Percentiles rank a stretch among this genome's conserved stretches.
Conservation (phyloP, 768 basidiomycete species). For the Lentinula raphanica region DNA sequence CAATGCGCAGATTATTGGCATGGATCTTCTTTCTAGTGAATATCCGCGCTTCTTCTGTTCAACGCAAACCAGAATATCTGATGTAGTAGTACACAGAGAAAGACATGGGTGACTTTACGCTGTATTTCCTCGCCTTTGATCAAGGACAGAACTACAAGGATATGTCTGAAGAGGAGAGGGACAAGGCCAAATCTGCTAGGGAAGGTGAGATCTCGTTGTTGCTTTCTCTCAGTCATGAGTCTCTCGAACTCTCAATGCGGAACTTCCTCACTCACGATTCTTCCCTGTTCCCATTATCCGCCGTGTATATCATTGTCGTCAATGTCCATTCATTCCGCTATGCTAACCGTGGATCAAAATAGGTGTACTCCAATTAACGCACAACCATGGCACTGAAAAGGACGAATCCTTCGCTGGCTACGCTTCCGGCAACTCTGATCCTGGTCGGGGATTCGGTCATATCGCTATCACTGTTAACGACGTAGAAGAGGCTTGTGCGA, state of each 20-base stretch:
- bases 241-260: not conserved
- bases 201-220: conserved; percentile 49
- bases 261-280: not conserved
- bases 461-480: conserved; percentile 84
- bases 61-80: too few relatives aligned
- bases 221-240: not conserved
- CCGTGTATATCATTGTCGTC: too few relatives aligned
- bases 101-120: conserved; percentile 57
- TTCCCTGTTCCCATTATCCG: not conserved
- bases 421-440: conserved; percentile 79
- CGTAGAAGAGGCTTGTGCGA: conserved; percentile 74
- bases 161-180: conserved; percentile 49
- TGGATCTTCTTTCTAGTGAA: conserved; percentile 66
- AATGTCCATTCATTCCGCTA: too few relatives aligned
- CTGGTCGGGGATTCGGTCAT: conserved; percentile 79
- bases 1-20: conserved; percentile 51
- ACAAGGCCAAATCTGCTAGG: conserved; percentile 44
- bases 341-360: not conserved
- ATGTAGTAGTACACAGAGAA: too few relatives aligned
- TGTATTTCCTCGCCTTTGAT: conserved; percentile 85
- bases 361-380: conserved; percentile 81
- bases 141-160: conserved; percentile 40
- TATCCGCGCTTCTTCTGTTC: too few relatives aligned
- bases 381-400: conserved; percentile 87
- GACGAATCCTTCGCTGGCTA: conserved; percentile 79